A percentile compares a stretch with the other conserved stretches of the same genome.
These are phyloP conservation scores for Cupressus sempervirens DNA, from an alignment of 75 land plant species.

Conservation along the genomic window DNA sequence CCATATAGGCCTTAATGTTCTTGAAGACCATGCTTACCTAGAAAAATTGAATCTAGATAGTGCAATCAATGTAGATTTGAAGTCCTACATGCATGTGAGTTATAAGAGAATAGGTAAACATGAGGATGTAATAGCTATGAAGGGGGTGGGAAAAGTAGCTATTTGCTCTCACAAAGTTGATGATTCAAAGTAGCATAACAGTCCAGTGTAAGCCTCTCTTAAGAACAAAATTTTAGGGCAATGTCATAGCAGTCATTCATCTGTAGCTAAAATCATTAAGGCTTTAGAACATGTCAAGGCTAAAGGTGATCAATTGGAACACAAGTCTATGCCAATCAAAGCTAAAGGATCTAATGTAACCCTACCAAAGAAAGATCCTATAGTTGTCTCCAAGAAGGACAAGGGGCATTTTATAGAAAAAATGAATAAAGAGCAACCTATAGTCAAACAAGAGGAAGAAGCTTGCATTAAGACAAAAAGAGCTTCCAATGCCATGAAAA, in stretches of 20 bases:
- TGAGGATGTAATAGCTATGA: background rate
- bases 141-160: background rate
- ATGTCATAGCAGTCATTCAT: background rate
- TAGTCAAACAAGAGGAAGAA: too few species aligned
- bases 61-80: background rate
- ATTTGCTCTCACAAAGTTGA: background rate
- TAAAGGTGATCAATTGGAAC: background rate
- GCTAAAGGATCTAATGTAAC: background rate
- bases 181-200: constrained; percentile 1
- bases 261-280: background rate
- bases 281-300: background rate
- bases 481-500: too few species aligned
- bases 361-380: background rate
- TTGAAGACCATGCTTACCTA: background rate
- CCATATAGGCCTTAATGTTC: background rate
- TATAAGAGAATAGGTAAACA: background rate
- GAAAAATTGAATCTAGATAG: background rate
- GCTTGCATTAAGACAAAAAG: too few species aligned
- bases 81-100: background rate
- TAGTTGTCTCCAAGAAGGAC: background rate
- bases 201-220: background rate
- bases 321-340: background rate
- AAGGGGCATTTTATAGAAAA: constrained; percentile 3
- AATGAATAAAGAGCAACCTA: background rate
- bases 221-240: background rate